phyloP scores from a whole-genome alignment of 495 filamentous ascomycete genomes.

The Trichoderma erinaceum region DNA sequence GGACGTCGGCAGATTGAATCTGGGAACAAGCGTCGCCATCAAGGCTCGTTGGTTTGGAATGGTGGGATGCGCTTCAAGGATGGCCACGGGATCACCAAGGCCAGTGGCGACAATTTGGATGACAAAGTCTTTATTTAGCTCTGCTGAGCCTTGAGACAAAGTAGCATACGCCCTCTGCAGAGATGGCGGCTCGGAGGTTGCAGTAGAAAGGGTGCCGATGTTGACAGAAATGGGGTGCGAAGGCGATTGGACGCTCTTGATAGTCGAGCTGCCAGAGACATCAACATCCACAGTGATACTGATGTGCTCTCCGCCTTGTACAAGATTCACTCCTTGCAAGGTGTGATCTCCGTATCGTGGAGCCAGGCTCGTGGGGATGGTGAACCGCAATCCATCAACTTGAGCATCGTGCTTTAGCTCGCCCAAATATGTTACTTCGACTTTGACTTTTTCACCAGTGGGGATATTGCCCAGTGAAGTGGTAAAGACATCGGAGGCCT shows the following conservation, averaged over 20 bases:
- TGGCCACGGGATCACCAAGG: constrained; percentile 49
- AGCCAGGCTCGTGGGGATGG: constrained; percentile 55
- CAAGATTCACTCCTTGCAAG: constrained; percentile 19
- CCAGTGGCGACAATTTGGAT: constrained; percentile 52
- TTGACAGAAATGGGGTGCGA: constrained; percentile 61
- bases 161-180: constrained; percentile 56
- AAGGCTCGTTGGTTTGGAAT: constrained; percentile 56
- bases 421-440: constrained; percentile 58
- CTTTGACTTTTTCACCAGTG: constrained; percentile 41
- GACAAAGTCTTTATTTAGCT: constrained; percentile 48
- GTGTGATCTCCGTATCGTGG: constrained; percentile 56
- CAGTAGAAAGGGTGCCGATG: constrained; percentile 49
- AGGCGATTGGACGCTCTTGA: constrained; percentile 56
- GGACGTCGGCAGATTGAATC: constrained; percentile 48
- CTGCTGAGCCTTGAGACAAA: constrained; percentile 41
- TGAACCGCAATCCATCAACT: constrained; percentile 57
- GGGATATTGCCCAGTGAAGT: constrained; percentile 60
- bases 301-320: constrained; percentile 36
- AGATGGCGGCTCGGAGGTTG: constrained; percentile 38
- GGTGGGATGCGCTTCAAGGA: constrained; percentile 57
- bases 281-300: constrained; percentile 55
- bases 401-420: constrained; percentile 63
- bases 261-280: constrained; percentile 47
- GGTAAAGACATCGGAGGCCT: constrained; percentile 57
- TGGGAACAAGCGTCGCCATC: constrained; percentile 62